phyloP scores from a whole-genome alignment of 1,284 basidiomycete genomes.

The Xanthoconium separans region DNA sequence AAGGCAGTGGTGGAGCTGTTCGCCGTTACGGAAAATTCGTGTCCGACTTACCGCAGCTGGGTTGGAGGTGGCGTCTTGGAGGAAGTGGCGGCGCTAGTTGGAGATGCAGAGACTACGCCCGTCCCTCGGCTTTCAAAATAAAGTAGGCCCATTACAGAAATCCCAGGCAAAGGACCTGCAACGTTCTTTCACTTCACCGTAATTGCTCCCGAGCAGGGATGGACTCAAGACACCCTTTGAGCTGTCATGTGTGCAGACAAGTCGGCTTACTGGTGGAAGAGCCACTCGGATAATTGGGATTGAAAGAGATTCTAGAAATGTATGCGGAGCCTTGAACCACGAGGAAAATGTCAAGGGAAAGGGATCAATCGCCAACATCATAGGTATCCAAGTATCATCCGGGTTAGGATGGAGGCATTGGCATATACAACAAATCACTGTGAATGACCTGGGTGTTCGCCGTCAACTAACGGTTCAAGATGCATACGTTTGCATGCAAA shows the following conservation, averaged over 20 bases:
- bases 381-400: conserved; percentile 5
- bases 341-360: conserved; percentile 1
- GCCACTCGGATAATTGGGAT: background rate
- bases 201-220: background rate
- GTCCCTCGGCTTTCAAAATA: background rate
- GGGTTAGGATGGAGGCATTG: too few relatives aligned
- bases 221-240: background rate
- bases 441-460: conserved; percentile 8
- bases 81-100: conserved; percentile 1
- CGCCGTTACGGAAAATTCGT: conserved; percentile 1
- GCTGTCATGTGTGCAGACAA: conserved; percentile 1
- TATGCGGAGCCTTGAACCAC: conserved; percentile 2
- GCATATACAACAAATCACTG: conserved; percentile 2
- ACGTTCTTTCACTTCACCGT: background rate
- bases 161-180: background rate
- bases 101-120: background rate
- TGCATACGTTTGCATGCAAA: background rate
- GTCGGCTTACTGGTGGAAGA: conserved; percentile 1
- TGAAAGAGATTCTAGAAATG: background rate
- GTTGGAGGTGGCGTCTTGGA: background rate
- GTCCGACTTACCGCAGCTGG: conserved; percentile 2
- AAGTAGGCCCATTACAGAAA: background rate
- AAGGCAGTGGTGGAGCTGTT: conserved; percentile 19
- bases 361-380: background rate
- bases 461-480: conserved; percentile 12